A percentile compares a stretch with the other conserved stretches of the same genome.
Evolutionary conservation across 2,329 filamentous ascomycete genomes (phyloP).

Genomic region (Colletotrichum simmondsii): DNA sequence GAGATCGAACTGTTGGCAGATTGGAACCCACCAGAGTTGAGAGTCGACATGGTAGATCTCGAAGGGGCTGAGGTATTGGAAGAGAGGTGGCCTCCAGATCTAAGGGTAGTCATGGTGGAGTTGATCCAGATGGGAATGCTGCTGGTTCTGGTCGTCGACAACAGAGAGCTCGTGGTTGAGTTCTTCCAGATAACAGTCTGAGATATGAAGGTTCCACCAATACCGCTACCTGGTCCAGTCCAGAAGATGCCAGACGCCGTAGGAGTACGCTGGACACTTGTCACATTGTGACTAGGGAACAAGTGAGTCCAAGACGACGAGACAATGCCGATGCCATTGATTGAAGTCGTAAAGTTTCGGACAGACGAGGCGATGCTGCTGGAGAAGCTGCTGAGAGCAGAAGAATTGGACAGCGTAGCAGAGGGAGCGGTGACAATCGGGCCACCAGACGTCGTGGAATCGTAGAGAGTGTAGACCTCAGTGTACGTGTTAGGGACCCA

Average conservation of each 20-base stretch:
- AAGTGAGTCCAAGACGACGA: background rate
- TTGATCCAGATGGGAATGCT: background rate
- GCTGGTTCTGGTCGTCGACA: background rate
- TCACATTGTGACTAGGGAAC: background rate
- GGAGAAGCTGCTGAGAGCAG: background rate
- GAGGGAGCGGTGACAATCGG: background rate
- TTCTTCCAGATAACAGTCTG: background rate
- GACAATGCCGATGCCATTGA: background rate
- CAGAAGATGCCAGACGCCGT: background rate
- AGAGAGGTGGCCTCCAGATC: background rate
- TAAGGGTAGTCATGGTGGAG: background rate
- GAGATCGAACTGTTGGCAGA: background rate
- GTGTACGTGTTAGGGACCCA: constrained; percentile 2
- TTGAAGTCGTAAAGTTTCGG: background rate
- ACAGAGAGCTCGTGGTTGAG: background rate
- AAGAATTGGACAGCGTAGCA: background rate
- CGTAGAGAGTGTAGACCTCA: constrained; percentile 10
- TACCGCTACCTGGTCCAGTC: background rate
- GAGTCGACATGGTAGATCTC: background rate
- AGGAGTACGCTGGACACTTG: background rate
- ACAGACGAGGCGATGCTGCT: background rate
- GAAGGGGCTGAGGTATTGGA: no score
- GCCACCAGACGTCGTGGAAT: background rate
- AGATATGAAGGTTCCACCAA: background rate
- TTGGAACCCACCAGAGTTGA: background rate